These are phyloP conservation scores for Gossypium gossypioides DNA, from an alignment of 441 rosid species.

Conservation along the genomic window DNA sequence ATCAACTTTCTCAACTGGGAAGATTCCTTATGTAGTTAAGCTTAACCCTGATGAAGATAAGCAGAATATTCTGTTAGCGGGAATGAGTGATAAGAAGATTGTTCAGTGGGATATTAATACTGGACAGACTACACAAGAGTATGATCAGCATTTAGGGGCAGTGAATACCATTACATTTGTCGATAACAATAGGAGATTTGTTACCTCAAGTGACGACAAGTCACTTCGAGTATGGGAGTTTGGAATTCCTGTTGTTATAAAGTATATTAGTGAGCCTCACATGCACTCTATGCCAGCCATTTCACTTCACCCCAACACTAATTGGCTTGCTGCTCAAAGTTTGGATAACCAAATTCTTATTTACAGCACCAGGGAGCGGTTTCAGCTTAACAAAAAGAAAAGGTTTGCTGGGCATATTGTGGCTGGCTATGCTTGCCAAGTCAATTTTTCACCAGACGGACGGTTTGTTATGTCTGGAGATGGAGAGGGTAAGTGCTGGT, in stretches of 20 bases:
- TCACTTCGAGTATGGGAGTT: slow-evolving; percentile 98
- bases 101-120: slow-evolving; percentile 97
- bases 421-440: slow-evolving; percentile 96
- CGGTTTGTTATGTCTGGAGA: slow-evolving; percentile 98
- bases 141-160: slow-evolving; percentile 96
- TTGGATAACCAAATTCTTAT: slow-evolving; percentile 95
- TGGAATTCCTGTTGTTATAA: slow-evolving; percentile 93
- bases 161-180: slow-evolving; percentile 97
- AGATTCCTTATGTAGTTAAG: slow-evolving; percentile 88
- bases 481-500: slow-evolving; percentile 97
- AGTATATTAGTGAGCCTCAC: slow-evolving; percentile 96
- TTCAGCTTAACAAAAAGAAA: slow-evolving; percentile 94
- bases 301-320: slow-evolving; percentile 78
- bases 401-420: slow-evolving; percentile 88
- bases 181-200: slow-evolving; percentile 87
- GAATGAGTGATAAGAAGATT: slow-evolving; percentile 98
- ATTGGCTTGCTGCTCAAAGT: slow-evolving; percentile 98
- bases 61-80: slow-evolving; percentile 88
- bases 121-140: slow-evolving; percentile 87
- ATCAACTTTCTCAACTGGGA: slow-evolving; percentile 79
- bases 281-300: slow-evolving; percentile 99
- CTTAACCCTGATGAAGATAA: slow-evolving; percentile 93
- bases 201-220: slow-evolving; percentile 97
- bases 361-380: slow-evolving; percentile 83
- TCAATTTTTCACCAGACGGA: slow-evolving; percentile 96